Base-by-base conservation (phyloP, 2,329 filamentous ascomycete species). In the Claviceps maximensis region DNA sequence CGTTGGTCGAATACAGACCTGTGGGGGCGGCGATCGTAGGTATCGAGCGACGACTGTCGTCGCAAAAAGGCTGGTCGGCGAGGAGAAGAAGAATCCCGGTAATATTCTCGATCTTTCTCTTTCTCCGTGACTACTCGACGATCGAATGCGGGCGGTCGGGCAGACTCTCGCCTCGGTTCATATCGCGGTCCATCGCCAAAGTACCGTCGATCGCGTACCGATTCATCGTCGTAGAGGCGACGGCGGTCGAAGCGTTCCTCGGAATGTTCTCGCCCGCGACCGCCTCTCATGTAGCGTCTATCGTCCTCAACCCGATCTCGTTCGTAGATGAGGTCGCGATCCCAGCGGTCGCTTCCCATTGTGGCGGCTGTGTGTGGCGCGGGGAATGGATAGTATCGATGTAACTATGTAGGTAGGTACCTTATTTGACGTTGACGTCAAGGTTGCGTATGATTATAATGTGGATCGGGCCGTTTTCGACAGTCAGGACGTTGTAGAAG, bases 21-120 rank as follows among this genome's bases (percentile, higher is more conserved):
- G 3, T 69, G 63, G 1, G 87, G 84, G 29, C 82, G 82, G 49
- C 89, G 83, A 68, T 96, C 90, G 64, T 89, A 95, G 0, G 87
- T 95, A 66, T 95, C 90, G 41, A 95, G 75, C 51, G 89, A 95
- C 15, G 89, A 95, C 66, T 95, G 89, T 45, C 90, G 81, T 54
- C 90, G 80, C 50, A 93, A 63, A 57, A 90, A 76, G 31, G 75
- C 62, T 2, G 89, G 89, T 47, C 86, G 77, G 36, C 77, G 75
- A 52, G 76, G 78, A 10, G 78, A 75, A 10, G 78, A 75, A 4
- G 75, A 68, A 44, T 66, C 69, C 29, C 76, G 71, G 46, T 61
- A 56, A 38, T 67, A 64, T 13, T 71, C 75, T 50, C 75, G 66
- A 52, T 82, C 78, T 33, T 73, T 71, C 57, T 84, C 81, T 54